Evolutionary conservation across 495 filamentous ascomycete species (phyloP).

Genomic region (Collariella sp.): DNA sequence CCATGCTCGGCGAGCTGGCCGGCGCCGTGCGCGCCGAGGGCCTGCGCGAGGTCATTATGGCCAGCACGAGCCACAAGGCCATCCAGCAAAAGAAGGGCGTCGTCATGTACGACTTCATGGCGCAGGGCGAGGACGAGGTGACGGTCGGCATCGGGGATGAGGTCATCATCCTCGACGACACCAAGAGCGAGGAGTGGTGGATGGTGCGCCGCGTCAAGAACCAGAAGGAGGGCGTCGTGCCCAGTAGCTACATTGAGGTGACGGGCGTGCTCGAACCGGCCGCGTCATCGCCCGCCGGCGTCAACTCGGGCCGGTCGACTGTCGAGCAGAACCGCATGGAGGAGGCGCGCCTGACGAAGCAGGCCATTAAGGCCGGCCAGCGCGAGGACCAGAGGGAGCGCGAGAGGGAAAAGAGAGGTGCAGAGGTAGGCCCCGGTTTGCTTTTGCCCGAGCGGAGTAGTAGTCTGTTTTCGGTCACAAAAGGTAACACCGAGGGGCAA

Average conservation of each 20-base stretch:
- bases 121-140: constrained; percentile 93
- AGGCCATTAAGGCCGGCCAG: constrained; percentile 54
- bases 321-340: constrained; percentile 79
- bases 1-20: constrained; percentile 78
- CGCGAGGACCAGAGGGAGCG: constrained; percentile 45
- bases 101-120: constrained; percentile 91
- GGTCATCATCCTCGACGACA: constrained; percentile 81
- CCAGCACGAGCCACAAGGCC: constrained; percentile 49
- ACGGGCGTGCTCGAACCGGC: constrained; percentile 48
- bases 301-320: constrained; percentile 60
- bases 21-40: constrained; percentile 78
- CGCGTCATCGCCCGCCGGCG: constrained; percentile 38
- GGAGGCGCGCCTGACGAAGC: constrained; percentile 69
- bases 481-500: constrained; percentile 52
- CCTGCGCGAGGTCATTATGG: constrained; percentile 76
- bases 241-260: constrained; percentile 89
- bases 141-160: constrained; percentile 86
- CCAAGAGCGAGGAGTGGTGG: constrained; percentile 97
- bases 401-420: constrained; percentile 36
- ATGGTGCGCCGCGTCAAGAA: constrained; percentile 84
- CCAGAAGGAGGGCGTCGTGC: constrained; percentile 94
- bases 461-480: constrained; percentile 47
- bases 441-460: constrained; percentile 59
- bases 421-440: constrained; percentile 72
- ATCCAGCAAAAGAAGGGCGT: constrained; percentile 62